A percentile compares a stretch with the other conserved stretches of the same genome.
phyloP scores from a whole-genome alignment of 805 yeast genomes.

The Lipomyces sp. region DNA sequence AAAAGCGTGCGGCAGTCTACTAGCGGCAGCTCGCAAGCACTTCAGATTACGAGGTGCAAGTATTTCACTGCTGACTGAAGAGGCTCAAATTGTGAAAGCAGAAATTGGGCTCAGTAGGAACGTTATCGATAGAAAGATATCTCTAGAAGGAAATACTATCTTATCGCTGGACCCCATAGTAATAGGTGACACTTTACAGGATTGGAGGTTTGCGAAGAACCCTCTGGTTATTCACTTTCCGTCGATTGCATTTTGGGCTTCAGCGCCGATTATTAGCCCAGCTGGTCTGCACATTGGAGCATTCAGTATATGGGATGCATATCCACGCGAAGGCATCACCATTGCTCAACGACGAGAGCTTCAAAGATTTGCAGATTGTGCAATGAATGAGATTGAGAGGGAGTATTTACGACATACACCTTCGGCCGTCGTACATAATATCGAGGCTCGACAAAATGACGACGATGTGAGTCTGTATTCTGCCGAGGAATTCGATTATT shows the following conservation, averaged over 20 bases:
- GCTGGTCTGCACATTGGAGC: slow-evolving; percentile 28
- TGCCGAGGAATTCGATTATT: slow-evolving; percentile 22
- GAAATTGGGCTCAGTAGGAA: slow-evolving; percentile 54
- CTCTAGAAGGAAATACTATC: slow-evolving; percentile 72
- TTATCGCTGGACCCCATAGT: slow-evolving; percentile 61
- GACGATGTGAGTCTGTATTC: slow-evolving; percentile 15
- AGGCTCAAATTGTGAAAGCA: slow-evolving; percentile 56
- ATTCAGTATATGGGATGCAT: slow-evolving; percentile 19
- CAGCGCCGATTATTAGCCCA: slow-evolving; percentile 55
- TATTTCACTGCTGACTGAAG: slow-evolving; percentile 60
- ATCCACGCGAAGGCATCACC: slow-evolving; percentile 22
- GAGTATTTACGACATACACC: neutral
- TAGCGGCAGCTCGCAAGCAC: slow-evolving; percentile 13
- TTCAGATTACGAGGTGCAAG: slow-evolving; percentile 26
- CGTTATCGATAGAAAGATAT: slow-evolving; percentile 59
- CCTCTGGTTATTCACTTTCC: slow-evolving; percentile 71
- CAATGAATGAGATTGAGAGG: slow-evolving; percentile 12
- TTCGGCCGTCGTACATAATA: neutral
- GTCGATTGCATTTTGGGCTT: slow-evolving; percentile 63
- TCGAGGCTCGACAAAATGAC: neutral
- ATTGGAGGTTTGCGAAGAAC: slow-evolving; percentile 69
- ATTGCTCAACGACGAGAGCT: slow-evolving; percentile 3
- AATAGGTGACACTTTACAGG: slow-evolving; percentile 62
- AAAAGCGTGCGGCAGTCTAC: slow-evolving; percentile 3
- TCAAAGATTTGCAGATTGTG: slow-evolving; percentile 20